Evolutionary conservation across 345 rosid genomes (phyloP).

Genomic region (Eucalyptus brandiana): DNA sequence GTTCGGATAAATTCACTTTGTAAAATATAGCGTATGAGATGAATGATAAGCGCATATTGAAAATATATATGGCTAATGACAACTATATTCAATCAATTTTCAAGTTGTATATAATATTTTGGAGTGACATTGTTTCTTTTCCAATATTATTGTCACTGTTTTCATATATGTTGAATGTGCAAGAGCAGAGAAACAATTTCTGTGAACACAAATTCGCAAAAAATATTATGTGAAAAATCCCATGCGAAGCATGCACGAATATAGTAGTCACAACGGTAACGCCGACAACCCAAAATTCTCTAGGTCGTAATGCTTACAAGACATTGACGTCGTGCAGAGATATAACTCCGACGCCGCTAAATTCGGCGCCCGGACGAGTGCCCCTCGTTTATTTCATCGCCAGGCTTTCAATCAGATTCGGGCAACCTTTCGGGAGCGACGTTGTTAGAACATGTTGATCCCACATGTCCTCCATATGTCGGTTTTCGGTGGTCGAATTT

Average conservation of each 20-base stretch:
- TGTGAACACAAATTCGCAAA: neutral
- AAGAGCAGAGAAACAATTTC: neutral
- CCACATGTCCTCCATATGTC: neutral
- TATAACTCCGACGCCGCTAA: neutral
- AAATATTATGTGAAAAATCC: neutral
- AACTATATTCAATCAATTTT: neutral
- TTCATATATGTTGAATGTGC: neutral
- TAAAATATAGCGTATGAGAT: neutral
- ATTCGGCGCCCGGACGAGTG: neutral
- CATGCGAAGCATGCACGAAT: neutral
- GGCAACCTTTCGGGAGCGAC: neutral
- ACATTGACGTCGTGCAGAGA: neutral
- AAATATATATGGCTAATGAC: neutral
- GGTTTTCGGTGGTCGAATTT: neutral
- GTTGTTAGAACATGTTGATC: neutral
- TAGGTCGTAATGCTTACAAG: neutral
- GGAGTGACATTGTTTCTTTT: neutral
- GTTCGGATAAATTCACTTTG: neutral
- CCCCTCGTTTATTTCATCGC: neutral
- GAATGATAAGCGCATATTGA: neutral
- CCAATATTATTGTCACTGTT: neutral
- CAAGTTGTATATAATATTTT: neutral
- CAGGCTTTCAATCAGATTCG: neutral
- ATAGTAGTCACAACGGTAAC: neutral
- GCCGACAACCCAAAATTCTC: neutral